These are phyloP conservation scores for Coemansia sp. DNA, from an alignment of 192 early-diverging fungal genomes.

Conservation along the genomic window DNA sequence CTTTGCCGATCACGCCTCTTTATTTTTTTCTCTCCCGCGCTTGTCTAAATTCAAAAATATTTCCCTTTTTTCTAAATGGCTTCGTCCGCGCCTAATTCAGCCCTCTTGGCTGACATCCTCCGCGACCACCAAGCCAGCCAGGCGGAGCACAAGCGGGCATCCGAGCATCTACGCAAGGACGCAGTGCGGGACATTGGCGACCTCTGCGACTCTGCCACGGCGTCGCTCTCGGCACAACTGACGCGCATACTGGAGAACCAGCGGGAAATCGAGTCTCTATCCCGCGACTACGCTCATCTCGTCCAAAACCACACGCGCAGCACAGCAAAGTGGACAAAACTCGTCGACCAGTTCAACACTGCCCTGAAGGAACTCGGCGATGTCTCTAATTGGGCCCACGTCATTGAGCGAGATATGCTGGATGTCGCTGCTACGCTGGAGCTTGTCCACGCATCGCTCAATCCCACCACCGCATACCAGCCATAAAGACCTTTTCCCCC, in stretches of 20 bases:
- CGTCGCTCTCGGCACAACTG: slow-evolving; percentile 31
- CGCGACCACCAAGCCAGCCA: slow-evolving; percentile 44
- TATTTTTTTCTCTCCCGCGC: neutral
- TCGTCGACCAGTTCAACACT: slow-evolving; percentile 75
- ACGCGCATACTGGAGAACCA: slow-evolving; percentile 38
- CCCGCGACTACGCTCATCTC: slow-evolving; percentile 42
- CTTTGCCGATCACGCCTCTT: neutral
- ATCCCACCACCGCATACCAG: slow-evolving; percentile 10
- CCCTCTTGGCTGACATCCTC: slow-evolving; percentile 35
- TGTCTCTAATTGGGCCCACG: slow-evolving; percentile 82
- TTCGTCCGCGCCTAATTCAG: too few species aligned
- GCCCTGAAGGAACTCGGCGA: slow-evolving; percentile 90
- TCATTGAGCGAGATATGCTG: slow-evolving; percentile 83
- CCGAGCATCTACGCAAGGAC: slow-evolving; percentile 42
- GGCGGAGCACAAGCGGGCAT: slow-evolving; percentile 27
- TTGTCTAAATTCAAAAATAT: neutral
- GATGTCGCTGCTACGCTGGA: slow-evolving; percentile 72
- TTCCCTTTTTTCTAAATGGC: neutral
- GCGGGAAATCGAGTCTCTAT: slow-evolving; percentile 43
- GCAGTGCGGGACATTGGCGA: slow-evolving; percentile 42
- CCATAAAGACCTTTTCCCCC: too few species aligned
- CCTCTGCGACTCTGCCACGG: slow-evolving; percentile 48
- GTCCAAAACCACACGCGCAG: slow-evolving; percentile 42
- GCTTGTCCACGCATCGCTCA: slow-evolving; percentile 46
- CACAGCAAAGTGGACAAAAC: slow-evolving; percentile 77